Evolutionary conservation across 305 asterid genomes (phyloP), one percentile per base, ranked within the genome.

Genomic region (Fraxinus nigra): DNA sequence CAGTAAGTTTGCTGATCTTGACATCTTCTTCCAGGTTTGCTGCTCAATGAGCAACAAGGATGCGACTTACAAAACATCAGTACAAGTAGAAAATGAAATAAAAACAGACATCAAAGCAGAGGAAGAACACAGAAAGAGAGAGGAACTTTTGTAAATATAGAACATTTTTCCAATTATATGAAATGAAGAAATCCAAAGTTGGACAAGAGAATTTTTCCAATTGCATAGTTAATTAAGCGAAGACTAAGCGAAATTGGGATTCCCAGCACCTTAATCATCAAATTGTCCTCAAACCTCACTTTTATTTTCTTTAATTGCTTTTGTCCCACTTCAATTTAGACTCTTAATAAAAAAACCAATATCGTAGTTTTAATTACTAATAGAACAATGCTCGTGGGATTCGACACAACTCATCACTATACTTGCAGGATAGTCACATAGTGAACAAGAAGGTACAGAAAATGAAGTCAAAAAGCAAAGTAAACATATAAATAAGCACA

Each of bases 1-100:
- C 40, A 94, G 87, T 78, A 93, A 84, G 91, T 92, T 96, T 28
- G 90, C 75, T 22, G 95, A 76, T 85, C 90, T 93, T 34, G 93
- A 82, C 18, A 97, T 87, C 86, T 92, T 93, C 91, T 94, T 96
- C 99, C 97, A 91, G 4, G 91, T 88, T 92, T 94, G 97, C 98
- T 96, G 94, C 82, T 77, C 73, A 40, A 40, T 40, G 16, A 40
- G 16, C 51, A 10, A 40, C 14, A 40, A 9, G 51, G 51, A 40
- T 10, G 16, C 51, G 16, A 40, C 16, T 40, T 40, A 40, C 51
- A 9, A 40, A 40, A 40, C 51, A 40, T 40, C 4, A 40, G 51
- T 40, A 2, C 14, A 40, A 40, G 51, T 10, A 40, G 51, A 40
- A 40, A 40, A 40, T 40, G 46, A 40, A 11, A 79, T 16, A 9